Percentiles rank a stretch among this genome's conserved stretches.
These are phyloP conservation scores for Proliferodiscus dingleyae DNA, from an alignment of 2,329 filamentous ascomycete genomes.

Conservation along the genomic window DNA sequence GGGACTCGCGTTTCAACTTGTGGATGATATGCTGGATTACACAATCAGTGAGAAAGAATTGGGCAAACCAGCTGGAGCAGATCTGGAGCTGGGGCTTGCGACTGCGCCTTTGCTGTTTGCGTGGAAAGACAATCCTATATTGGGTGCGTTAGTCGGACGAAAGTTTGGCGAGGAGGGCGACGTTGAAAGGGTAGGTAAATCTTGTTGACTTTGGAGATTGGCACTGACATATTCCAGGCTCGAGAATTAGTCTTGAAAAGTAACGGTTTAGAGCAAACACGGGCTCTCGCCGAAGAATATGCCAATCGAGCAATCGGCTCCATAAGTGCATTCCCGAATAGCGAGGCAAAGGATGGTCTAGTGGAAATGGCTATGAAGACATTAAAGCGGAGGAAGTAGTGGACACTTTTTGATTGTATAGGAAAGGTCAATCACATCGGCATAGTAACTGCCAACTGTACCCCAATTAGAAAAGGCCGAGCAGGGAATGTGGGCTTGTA, in stretches of 20 bases:
- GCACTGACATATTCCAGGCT: constrained; percentile 54
- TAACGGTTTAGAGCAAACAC: constrained; percentile 86
- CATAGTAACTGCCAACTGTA: constrained; percentile 17
- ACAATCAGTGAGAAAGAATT: constrained; percentile 79
- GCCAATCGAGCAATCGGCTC: constrained; percentile 80
- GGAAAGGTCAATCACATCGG: constrained; percentile 12
- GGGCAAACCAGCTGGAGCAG: constrained; percentile 91
- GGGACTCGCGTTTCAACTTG: constrained; percentile 91
- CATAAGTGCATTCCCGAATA: constrained; percentile 82
- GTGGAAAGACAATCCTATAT: constrained; percentile 81
- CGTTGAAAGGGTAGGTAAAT: constrained; percentile 67
- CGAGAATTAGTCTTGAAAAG: constrained; percentile 77
- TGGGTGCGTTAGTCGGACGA: constrained; percentile 84
- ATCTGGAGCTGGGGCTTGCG: constrained; percentile 86
- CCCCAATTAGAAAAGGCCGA: not conserved
- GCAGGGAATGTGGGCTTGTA: not conserved
- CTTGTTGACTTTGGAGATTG: not conserved
- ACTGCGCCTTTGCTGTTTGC: constrained; percentile 93
- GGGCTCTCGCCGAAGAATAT: constrained; percentile 85
- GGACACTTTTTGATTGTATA: constrained; percentile 4
- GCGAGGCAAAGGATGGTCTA: constrained; percentile 86
- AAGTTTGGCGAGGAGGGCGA: constrained; percentile 85
- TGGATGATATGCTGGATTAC: constrained; percentile 97
- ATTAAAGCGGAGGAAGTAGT: constrained; percentile 77
- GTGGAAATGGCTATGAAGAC: constrained; percentile 94